Evolutionary conservation across 2,329 filamentous ascomycete species (phyloP).

Genomic region (Calonectria ilicicola): DNA sequence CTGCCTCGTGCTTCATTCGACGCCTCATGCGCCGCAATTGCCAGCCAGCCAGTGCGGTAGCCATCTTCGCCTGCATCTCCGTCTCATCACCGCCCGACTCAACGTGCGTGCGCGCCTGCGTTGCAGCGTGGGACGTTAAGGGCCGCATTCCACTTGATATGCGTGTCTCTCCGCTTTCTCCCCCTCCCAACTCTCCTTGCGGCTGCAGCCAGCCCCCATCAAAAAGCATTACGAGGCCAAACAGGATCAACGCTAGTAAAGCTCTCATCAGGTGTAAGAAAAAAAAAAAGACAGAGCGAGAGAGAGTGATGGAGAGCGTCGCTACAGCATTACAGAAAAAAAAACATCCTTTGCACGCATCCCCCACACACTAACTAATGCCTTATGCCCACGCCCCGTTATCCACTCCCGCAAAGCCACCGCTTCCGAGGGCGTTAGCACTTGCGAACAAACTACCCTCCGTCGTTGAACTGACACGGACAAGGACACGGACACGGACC

Average conservation of each 20-base stretch:
- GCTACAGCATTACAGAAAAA: not conserved
- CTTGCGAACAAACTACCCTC: not conserved
- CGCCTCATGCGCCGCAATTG: slow-evolving; percentile 25
- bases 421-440: not conserved
- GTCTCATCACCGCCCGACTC: slow-evolving; percentile 22
- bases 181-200: slow-evolving; percentile 3
- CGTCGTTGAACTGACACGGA: not conserved
- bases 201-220: slow-evolving; percentile 13
- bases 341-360: not conserved
- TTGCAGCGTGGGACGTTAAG: not conserved
- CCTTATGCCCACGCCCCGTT: not conserved
- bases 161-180: slow-evolving; percentile 2
- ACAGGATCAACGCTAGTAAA: not conserved
- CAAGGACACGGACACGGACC: slow-evolving; percentile 14
- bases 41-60: slow-evolving; percentile 22
- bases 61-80: slow-evolving; percentile 13
- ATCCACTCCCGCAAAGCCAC: slow-evolving; percentile 6
- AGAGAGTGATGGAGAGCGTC: not conserved
- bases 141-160: not conserved
- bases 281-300: not conserved
- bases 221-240: not conserved
- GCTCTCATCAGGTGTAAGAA: too few species aligned
- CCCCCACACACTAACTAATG: not conserved
- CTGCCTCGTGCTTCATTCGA: slow-evolving; percentile 20
- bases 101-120: slow-evolving; percentile 14